These are phyloP conservation scores for Termitomyces sp. DNA, from an alignment of 768 basidiomycete genomes.

Conservation along the genomic window DNA sequence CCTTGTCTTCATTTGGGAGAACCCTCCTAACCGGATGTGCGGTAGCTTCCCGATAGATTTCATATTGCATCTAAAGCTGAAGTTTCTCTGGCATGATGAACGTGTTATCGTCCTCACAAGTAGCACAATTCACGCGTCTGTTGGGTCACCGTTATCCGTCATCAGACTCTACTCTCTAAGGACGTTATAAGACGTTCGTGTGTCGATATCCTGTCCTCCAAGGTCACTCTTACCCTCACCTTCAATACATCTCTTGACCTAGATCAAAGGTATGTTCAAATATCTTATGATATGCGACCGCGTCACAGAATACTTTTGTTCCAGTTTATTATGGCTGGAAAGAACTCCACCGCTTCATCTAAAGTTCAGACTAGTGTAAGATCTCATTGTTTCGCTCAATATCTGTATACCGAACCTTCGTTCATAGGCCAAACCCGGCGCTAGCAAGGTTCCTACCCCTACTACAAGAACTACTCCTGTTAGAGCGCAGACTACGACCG, in stretches of 20 bases:
- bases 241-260: not conserved
- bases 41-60: not conserved
- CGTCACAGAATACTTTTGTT: not conserved
- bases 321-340: constrained; percentile 7
- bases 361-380: constrained; percentile 8
- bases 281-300: not conserved
- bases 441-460: constrained; percentile 3
- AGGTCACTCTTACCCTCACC: not conserved
- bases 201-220: not conserved
- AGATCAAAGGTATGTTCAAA: not conserved
- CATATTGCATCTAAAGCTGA: not conserved
- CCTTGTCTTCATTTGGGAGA: not conserved
- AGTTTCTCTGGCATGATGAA: not conserved
- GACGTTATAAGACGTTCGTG: constrained; percentile 3
- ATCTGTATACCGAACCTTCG: not conserved
- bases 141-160: not conserved
- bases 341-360: constrained; percentile 4
- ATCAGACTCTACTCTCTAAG: not conserved
- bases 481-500: constrained; percentile 3
- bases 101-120: constrained; percentile 4
- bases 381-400: not conserved
- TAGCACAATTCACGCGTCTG: constrained; percentile 16
- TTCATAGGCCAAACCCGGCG: constrained; percentile 5
- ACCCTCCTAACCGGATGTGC: not conserved
- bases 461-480: constrained; percentile 6